These are phyloP conservation scores for Avena insularis DNA, from an alignment of 176 grass and related monocot genomes.

Conservation along the genomic window DNA sequence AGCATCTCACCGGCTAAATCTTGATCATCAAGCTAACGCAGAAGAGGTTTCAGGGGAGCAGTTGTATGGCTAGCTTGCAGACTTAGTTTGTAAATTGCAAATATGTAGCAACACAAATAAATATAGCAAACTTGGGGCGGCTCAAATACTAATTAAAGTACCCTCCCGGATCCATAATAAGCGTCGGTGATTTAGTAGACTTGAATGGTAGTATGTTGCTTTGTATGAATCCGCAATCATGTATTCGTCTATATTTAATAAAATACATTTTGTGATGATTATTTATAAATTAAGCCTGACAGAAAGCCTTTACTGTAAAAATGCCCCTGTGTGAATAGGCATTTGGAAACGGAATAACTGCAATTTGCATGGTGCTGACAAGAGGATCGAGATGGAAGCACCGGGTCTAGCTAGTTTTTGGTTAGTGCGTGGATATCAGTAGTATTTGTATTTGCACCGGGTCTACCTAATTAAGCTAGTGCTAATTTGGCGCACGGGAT, in stretches of 20 bases:
- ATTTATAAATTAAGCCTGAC: too few relatives aligned
- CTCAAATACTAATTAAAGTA: too few relatives aligned
- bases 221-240: too few relatives aligned
- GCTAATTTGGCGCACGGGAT: background rate
- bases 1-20: slow-evolving; percentile 44
- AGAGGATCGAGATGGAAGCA: background rate
- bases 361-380: background rate
- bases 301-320: too few relatives aligned
- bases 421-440: background rate
- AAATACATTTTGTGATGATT: too few relatives aligned
- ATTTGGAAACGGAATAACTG: background rate
- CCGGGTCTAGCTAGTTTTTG: background rate
- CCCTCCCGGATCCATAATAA: too few relatives aligned
- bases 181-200: too few relatives aligned
- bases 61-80: background rate
- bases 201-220: too few relatives aligned
- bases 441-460: too few relatives aligned
- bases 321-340: background rate
- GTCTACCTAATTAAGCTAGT: background rate
- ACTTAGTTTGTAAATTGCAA: background rate
- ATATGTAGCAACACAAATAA: too few relatives aligned
- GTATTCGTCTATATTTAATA: too few relatives aligned
- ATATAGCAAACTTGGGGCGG: too few relatives aligned
- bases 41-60: background rate
- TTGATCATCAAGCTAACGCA: slow-evolving; percentile 48